A percentile compares a stretch with the other conserved stretches of the same genome.
phyloP scores from a whole-genome alignment of 352 stramenopile genomes.

The Pythium chondricola region DNA sequence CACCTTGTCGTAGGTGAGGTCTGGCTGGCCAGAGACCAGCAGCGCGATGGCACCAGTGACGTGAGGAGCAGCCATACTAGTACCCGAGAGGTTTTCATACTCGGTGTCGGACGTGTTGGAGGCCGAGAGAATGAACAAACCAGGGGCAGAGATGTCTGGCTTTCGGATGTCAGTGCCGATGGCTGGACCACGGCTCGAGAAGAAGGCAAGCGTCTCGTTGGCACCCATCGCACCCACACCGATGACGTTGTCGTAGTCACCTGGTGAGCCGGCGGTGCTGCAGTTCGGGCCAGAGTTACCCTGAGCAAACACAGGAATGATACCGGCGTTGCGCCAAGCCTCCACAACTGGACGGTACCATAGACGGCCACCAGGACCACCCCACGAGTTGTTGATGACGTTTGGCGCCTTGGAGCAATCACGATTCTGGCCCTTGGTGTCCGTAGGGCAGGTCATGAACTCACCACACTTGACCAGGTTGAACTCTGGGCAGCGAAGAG shows the following conservation, averaged over 20 bases:
- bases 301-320: neutral
- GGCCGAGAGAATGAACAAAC: neutral
- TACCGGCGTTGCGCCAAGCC: neutral
- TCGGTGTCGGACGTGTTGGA: neutral
- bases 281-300: neutral
- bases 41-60: neutral
- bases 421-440: neutral
- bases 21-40: neutral
- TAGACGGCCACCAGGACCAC: neutral
- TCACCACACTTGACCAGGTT: neutral
- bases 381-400: slow-evolving; percentile 1
- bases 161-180: neutral
- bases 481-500: neutral
- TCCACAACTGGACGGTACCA: neutral
- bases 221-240: neutral
- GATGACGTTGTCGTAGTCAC: neutral
- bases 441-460: slow-evolving; percentile 1
- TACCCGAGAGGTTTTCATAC: neutral
- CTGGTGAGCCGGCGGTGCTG: neutral
- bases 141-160: neutral
- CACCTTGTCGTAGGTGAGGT: neutral
- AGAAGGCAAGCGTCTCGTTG: neutral
- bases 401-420: slow-evolving; percentile 1
- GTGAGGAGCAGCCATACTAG: neutral
- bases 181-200: neutral